Percentiles rank a stretch among this genome's conserved stretches.
Evolutionary conservation across 192 early-diverging fungal species (phyloP).

Genomic region (Podila epicladia): DNA sequence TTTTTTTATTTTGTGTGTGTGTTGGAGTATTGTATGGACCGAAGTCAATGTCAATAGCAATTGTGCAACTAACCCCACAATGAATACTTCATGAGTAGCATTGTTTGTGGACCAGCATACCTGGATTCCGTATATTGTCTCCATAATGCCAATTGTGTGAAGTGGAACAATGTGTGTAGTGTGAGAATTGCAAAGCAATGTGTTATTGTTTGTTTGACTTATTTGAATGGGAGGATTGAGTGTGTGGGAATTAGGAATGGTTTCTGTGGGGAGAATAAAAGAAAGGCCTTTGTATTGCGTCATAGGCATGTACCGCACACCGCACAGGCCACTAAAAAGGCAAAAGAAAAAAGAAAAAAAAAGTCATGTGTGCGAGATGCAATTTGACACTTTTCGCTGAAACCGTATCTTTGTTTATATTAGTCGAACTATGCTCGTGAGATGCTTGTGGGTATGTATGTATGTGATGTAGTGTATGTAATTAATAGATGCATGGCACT

Average conservation of each 20-base stretch:
- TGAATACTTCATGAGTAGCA: neutral
- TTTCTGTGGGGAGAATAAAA: too few relatives aligned
- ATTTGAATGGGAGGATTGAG: neutral
- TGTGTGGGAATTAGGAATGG: neutral
- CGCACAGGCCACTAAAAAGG: neutral
- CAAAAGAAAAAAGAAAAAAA: neutral
- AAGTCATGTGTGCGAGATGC: too few relatives aligned
- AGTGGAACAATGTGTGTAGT: too few relatives aligned
- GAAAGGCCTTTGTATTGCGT: neutral
- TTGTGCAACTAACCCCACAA: neutral
- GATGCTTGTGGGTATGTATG: too few relatives aligned
- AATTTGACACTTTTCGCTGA: too few relatives aligned
- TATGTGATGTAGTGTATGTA: neutral
- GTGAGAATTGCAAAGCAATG: too few relatives aligned
- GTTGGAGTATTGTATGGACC: too few relatives aligned
- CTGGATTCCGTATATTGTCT: slow-evolving; percentile 1
- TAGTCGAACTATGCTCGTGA: too few relatives aligned
- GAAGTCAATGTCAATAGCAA: neutral
- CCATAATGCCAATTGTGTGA: neutral
- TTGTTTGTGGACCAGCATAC: neutral
- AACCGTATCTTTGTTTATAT: too few relatives aligned
- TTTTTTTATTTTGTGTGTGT: too few relatives aligned
- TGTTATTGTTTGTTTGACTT: neutral
- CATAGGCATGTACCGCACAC: neutral
- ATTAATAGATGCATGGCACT: neutral